A percentile compares a stretch with the other conserved stretches of the same genome.
phyloP scores from a whole-genome alignment of 2,329 filamentous ascomycete species.

The Venturia aucupariae region DNA sequence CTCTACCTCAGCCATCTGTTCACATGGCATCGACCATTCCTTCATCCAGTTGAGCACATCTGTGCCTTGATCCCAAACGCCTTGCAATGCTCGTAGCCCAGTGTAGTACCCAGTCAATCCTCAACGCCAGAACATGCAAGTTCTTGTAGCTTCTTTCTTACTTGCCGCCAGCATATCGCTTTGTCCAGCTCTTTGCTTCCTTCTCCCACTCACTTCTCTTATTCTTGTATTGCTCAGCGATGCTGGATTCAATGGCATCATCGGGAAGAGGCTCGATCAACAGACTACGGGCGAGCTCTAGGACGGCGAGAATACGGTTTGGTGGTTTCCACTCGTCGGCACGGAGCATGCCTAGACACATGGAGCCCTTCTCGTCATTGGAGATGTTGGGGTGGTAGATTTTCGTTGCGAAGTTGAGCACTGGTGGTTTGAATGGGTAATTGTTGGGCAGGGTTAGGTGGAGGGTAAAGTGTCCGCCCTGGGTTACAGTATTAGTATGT shows the following conservation, averaged over 20 bases:
- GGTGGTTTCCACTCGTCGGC: conserved; percentile 87
- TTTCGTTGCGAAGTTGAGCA: conserved; percentile 72
- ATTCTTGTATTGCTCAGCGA: conserved; percentile 73
- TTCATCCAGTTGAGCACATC: neutral
- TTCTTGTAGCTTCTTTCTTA: conserved; percentile 15
- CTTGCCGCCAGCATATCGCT: conserved; percentile 54
- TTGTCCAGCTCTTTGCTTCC: conserved; percentile 64
- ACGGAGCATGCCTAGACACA: conserved; percentile 79
- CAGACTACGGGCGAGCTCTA: conserved; percentile 66
- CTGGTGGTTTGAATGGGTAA: conserved; percentile 85
- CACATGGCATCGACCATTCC: neutral
- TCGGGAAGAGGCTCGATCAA: conserved; percentile 77
- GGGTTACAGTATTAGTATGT: conserved; percentile 12
- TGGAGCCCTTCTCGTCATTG: conserved; percentile 73
- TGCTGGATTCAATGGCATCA: conserved; percentile 77
- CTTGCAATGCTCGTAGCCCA: conserved; percentile 4
- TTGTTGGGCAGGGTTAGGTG: conserved; percentile 63
- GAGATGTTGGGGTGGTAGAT: conserved; percentile 95
- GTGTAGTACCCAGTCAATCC: neutral
- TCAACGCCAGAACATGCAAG: neutral
- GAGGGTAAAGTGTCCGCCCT: conserved; percentile 67
- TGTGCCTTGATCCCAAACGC: neutral
- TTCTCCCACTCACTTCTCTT: conserved; percentile 62
- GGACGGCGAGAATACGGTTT: conserved; percentile 63
- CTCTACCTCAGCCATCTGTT: neutral